Evolutionary conservation across 1,284 basidiomycete species (phyloP).

Genomic region (Neonothopanus nambi): DNA sequence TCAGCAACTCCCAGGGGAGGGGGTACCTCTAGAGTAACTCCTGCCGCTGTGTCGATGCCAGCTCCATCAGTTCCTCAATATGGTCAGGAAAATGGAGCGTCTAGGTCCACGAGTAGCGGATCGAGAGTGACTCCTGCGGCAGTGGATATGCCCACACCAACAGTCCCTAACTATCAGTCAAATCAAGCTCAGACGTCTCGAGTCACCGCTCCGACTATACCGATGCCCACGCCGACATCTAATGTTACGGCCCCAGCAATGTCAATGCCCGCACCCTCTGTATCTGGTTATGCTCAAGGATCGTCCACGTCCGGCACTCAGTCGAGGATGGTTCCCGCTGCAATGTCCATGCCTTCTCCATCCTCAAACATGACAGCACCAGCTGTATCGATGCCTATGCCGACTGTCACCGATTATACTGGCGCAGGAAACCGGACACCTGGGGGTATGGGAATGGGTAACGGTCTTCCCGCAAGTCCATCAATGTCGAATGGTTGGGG

Average conservation of each 20-base stretch:
- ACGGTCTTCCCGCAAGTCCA: too few relatives aligned
- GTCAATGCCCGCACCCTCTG: neutral
- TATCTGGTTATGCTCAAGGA: neutral
- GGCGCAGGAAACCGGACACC: too few relatives aligned
- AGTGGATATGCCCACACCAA: slow-evolving; percentile 5
- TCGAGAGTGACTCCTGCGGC: slow-evolving; percentile 5
- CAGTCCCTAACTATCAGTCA: neutral
- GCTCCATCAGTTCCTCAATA: neutral
- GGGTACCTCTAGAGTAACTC: neutral
- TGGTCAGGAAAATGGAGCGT: neutral
- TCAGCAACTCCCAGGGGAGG: neutral
- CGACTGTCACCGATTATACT: too few relatives aligned
- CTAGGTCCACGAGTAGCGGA: neutral
- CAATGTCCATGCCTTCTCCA: slow-evolving; percentile 4
- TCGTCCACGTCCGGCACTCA: neutral
- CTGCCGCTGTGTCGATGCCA: neutral
- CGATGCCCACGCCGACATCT: slow-evolving; percentile 2
- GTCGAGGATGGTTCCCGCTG: neutral
- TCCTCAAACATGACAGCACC: too few relatives aligned
- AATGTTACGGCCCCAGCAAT: neutral
- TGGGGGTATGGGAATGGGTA: too few relatives aligned
- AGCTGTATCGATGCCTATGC: too few relatives aligned
- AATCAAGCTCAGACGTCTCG: neutral
- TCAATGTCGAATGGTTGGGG: too few relatives aligned
- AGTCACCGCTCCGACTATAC: neutral